Evolutionary conservation across 1,284 basidiomycete species (phyloP).

Genomic region (Cryptococcus wingfieldii): DNA sequence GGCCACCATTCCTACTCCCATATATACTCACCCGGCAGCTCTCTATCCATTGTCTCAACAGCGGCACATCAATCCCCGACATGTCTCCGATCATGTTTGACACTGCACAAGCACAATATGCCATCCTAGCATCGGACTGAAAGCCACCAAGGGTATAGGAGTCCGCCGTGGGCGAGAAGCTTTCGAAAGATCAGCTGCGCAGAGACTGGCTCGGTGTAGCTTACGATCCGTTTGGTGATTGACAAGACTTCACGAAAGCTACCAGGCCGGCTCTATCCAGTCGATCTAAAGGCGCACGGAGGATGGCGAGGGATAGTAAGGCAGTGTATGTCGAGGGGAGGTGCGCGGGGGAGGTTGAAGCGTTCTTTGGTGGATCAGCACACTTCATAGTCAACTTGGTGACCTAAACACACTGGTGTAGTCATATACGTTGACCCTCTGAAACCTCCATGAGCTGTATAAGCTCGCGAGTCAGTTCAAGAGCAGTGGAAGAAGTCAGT

Average conservation of each 20-base stretch:
- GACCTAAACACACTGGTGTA: conserved; percentile 28
- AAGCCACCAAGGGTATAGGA: conserved; percentile 43
- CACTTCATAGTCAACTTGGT: neutral
- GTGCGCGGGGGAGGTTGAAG: conserved; percentile 64
- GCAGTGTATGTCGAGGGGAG: conserved; percentile 93
- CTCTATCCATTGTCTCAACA: conserved; percentile 61
- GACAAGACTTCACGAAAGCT: conserved; percentile 64
- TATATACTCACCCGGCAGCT: conserved; percentile 62
- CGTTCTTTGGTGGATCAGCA: conserved; percentile 32
- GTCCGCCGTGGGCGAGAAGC: conserved; percentile 71
- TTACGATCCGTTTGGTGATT: conserved; percentile 75
- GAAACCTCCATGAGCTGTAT: conserved; percentile 64
- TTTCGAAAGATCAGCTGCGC: conserved; percentile 37
- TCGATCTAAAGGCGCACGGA: conserved; percentile 69
- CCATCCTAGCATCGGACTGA: conserved; percentile 58
- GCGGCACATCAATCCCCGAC: conserved; percentile 63
- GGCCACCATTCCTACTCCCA: neutral
- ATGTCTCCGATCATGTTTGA: conserved; percentile 72
- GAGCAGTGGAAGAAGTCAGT: neutral
- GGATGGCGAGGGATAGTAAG: conserved; percentile 69
- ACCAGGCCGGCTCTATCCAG: conserved; percentile 64
- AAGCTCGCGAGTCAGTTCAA: conserved; percentile 14
- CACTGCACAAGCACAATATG: conserved; percentile 79
- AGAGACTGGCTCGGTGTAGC: conserved; percentile 13
- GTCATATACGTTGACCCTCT: conserved; percentile 67